Percentiles rank a stretch among this genome's conserved stretches.
Conservation (phyloP, 805 yeast species). For the Cyberlindnera mycetangii region DNA sequence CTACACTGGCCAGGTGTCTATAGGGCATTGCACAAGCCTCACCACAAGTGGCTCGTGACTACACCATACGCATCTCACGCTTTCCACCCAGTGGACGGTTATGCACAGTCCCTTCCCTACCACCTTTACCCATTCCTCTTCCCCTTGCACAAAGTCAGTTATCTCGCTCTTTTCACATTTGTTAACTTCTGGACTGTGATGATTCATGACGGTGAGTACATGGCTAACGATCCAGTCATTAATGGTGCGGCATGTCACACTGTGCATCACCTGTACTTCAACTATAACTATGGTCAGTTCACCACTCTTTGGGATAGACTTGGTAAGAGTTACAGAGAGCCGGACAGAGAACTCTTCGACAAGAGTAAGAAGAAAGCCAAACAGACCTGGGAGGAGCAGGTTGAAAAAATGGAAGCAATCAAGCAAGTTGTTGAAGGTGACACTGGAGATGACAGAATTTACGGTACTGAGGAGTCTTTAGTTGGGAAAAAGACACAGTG, state of each 20-base stretch:
- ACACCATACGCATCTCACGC: slow-evolving; percentile 99
- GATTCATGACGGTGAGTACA: slow-evolving; percentile 97
- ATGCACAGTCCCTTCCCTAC: slow-evolving; percentile 88
- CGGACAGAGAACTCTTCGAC: slow-evolving; percentile 83
- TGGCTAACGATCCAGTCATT: slow-evolving; percentile 88
- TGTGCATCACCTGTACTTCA: slow-evolving; percentile 93
- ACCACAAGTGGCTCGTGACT: slow-evolving; percentile 98
- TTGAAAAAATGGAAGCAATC: slow-evolving; percentile 71
- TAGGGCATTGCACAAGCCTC: slow-evolving; percentile 89
- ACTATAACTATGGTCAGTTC: slow-evolving; percentile 97
- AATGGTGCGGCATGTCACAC: slow-evolving; percentile 99
- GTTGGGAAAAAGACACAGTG: neutral
- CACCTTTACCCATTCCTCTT: slow-evolving; percentile 88
- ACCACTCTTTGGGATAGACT: slow-evolving; percentile 98
- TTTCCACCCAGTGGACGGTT: slow-evolving; percentile 98
- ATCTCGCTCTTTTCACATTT: slow-evolving; percentile 77
- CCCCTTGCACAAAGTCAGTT: slow-evolving; percentile 87
- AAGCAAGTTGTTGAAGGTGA: slow-evolving; percentile 79
- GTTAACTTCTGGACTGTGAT: slow-evolving; percentile 98
- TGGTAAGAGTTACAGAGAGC: slow-evolving; percentile 90
- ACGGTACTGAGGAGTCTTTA: slow-evolving; percentile 48
- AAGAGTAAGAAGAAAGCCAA: slow-evolving; percentile 53
- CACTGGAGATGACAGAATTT: slow-evolving; percentile 68
- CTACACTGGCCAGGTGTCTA: slow-evolving; percentile 91
- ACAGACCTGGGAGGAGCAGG: slow-evolving; percentile 68